Conservation (phyloP, 2,329 filamentous ascomycete species). For the Fusarium staphyleae region DNA sequence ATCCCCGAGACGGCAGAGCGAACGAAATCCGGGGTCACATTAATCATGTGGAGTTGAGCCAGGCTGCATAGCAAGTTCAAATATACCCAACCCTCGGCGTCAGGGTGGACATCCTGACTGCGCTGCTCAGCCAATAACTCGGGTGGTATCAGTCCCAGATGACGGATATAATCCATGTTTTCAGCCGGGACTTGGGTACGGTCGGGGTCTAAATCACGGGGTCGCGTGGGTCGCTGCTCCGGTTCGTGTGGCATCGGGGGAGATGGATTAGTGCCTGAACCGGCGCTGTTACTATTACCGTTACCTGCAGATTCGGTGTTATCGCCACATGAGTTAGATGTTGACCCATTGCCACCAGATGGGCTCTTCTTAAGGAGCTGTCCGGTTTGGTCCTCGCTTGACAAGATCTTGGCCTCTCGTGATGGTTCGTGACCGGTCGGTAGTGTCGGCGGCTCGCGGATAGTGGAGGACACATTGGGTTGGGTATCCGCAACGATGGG, state of each 20-base stretch:
- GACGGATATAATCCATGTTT: constrained; percentile 81
- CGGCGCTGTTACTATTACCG: constrained; percentile 45
- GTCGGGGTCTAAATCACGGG: constrained; percentile 78
- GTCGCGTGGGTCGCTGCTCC: constrained; percentile 79
- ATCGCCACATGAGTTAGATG: constrained; percentile 58
- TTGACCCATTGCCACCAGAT: constrained; percentile 54
- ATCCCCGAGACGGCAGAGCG: constrained; percentile 73
- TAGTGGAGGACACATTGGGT: constrained; percentile 21
- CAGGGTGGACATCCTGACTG: constrained; percentile 60
- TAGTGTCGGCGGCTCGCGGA: constrained; percentile 48
- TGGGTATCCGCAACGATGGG: constrained; percentile 41
- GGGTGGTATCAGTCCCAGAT: constrained; percentile 71
- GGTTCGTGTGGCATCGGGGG: constrained; percentile 52
- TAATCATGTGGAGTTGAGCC: constrained; percentile 85
- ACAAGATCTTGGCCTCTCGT: constrained; percentile 59
- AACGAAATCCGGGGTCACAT: constrained; percentile 80
- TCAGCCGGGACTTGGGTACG: constrained; percentile 77
- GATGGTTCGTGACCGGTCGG: constrained; percentile 40
- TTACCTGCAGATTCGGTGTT: constrained; percentile 54
- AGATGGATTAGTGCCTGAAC: constrained; percentile 49
- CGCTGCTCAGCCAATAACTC: constrained; percentile 57
- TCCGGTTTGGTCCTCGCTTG: constrained; percentile 41
- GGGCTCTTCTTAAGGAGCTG: constrained; percentile 49
- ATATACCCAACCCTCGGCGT: constrained; percentile 80
- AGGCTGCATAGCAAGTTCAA: constrained; percentile 81